Evolutionary conservation across 192 early-diverging fungal genomes (phyloP), one percentile per base, ranked within the genome.

Genomic region (Podila epigama): DNA sequence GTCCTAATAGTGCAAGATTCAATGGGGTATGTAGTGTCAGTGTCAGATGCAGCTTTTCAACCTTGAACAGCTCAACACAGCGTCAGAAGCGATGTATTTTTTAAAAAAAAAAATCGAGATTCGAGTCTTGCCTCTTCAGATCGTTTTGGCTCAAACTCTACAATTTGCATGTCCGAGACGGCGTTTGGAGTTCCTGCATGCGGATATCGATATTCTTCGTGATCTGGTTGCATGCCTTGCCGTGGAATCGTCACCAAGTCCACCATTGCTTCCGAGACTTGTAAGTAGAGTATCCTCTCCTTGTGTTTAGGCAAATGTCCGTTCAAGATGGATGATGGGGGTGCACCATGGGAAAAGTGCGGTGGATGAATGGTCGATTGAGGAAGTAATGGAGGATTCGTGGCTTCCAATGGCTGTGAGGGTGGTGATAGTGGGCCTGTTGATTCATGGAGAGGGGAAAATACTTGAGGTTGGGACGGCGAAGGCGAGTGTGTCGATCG

Each of bases 101-200:
- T n/a, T n/a, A n/a, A n/a, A n/a, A n/a, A n/a, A n/a, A n/a, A n/a
- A n/a, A n/a, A n/a, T n/a, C n/a, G 16, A 20, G 42, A 6, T 44
- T 20, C n/a, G n/a, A 16, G n/a, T 22, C 7, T 52, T 32, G 64
- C 75, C 27, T 80, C 66, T 6, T 69, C 59, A 42, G 51, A 32
- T 34, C 50, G 58, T 33, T 58, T 67, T 16, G 75, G 60, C 10
- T 75, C 51, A 70, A 92, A 89, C 57, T 86, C 87, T 0, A 87
- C 84, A 22, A 92, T 79, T 40, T 82, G 75, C 18, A 87, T 54
- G 58, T 85, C 79, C 28, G 82, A 83, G 27, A 48, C 66, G 4
- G 85, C 90, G 60, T 92, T 92, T 6, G 63, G 51, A 5, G 81
- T 86, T 31, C 90, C 90, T 55, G 88, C 81, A 34, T 84, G 81